phyloP scores from a whole-genome alignment of 345 rosid genomes.

The Toxicodendron radicans region DNA sequence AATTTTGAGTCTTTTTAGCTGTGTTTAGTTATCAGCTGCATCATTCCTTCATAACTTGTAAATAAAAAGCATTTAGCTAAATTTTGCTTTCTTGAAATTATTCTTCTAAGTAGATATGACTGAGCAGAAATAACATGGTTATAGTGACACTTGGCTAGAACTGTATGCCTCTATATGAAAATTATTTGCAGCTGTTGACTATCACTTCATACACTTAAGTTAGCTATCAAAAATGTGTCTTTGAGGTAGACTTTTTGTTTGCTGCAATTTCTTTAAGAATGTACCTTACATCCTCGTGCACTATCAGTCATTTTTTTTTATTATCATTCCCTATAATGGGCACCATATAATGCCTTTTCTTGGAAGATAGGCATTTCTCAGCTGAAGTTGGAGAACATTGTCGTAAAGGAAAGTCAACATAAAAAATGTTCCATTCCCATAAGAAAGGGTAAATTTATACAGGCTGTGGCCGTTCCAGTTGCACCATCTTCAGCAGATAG shows the following conservation, averaged over 20 bases:
- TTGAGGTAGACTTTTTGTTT: slow-evolving; percentile 4
- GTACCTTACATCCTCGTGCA: background rate
- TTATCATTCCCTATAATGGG: slow-evolving; percentile 4
- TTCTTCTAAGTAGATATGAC: too few relatives aligned
- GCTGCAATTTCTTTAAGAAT: slow-evolving; percentile 11
- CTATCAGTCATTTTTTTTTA: background rate
- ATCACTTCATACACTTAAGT: background rate
- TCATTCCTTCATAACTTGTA: background rate
- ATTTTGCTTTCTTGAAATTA: background rate
- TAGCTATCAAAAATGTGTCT: background rate
- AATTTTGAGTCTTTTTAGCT: background rate
- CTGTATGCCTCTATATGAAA: too few relatives aligned
- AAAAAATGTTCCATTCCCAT: slow-evolving; percentile 29
- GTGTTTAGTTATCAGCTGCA: background rate
- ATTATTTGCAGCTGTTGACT: background rate
- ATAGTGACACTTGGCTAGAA: too few relatives aligned
- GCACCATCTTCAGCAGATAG: slow-evolving; percentile 55
- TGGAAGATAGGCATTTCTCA: slow-evolving; percentile 48
- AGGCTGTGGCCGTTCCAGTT: slow-evolving; percentile 68
- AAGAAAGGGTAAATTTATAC: slow-evolving; percentile 40
- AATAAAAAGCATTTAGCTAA: background rate
- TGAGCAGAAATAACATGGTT: too few relatives aligned
- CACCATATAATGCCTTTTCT: slow-evolving; percentile 17
- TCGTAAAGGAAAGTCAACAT: slow-evolving; percentile 37
- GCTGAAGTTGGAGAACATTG: slow-evolving; percentile 45